Evolutionary conservation across 2,329 filamentous ascomycete genomes (phyloP).

Genomic region (Berkeleyomyces basicola): DNA sequence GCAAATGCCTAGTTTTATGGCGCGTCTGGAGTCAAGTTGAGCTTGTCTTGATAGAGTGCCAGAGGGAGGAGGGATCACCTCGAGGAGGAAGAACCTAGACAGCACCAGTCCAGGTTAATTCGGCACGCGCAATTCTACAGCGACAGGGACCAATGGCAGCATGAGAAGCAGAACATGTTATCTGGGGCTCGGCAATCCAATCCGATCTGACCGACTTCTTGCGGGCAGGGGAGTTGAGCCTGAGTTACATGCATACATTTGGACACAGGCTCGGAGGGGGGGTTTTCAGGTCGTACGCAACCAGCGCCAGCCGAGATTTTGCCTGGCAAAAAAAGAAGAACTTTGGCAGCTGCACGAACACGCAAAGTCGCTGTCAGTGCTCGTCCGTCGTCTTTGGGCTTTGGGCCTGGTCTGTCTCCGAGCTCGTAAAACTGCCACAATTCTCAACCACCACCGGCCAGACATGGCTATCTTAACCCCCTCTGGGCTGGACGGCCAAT

Average conservation of each 20-base stretch:
- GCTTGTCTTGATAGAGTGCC: not conserved
- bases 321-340: no score
- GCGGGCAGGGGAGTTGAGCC: not conserved
- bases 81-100: not conserved
- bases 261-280: no score
- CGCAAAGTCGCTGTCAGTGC: no score
- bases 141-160: not conserved
- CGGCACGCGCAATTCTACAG: not conserved
- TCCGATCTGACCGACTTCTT: not conserved
- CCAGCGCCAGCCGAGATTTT: no score
- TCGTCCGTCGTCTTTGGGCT: no score
- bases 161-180: not conserved
- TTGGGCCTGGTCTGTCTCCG: not conserved
- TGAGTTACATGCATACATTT: not conserved
- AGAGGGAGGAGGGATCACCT: not conserved
- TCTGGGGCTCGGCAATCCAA: not conserved
- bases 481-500: not conserved
- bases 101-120: not conserved
- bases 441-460: not conserved
- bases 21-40: not conserved
- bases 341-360: no score
- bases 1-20: not conserved
- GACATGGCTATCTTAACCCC: not conserved
- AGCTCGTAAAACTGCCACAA: not conserved
- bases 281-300: no score